phyloP scores from a whole-genome alignment of 129 eudicot genomes.

The Escallonia rubra region DNA sequence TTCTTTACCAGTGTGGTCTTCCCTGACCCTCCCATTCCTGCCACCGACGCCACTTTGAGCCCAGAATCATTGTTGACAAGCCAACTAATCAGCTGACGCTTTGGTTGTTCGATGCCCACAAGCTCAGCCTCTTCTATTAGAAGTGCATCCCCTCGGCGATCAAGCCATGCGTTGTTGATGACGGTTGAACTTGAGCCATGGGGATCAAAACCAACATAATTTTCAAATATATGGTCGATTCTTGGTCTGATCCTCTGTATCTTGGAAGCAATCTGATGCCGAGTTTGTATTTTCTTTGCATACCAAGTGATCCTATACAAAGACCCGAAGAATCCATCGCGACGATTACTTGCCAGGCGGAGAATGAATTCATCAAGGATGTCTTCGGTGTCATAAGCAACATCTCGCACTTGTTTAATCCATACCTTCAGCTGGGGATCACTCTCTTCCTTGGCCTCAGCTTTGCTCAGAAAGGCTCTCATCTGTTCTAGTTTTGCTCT shows the following conservation, averaged over 20 bases:
- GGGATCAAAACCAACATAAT: not conserved
- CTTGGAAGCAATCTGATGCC: too few species aligned
- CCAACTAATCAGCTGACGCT: not conserved
- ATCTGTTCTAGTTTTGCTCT: not conserved
- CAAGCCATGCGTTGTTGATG: not conserved
- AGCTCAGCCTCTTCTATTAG: conserved; percentile 15
- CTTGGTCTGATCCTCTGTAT: too few species aligned
- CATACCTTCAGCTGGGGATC: conserved; percentile 9
- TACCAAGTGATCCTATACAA: too few species aligned
- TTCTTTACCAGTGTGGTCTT: conserved; percentile 15
- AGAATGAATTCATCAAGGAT: conserved; percentile 7
- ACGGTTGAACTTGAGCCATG: not conserved
- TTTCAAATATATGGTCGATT: too few species aligned
- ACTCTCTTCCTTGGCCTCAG: not conserved
- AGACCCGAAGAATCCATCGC: not conserved
- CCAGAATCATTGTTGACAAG: not conserved
- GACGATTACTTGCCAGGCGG: not conserved
- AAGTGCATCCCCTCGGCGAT: conserved; percentile 20
- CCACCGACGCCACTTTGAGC: not conserved
- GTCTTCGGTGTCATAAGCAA: conserved; percentile 12
- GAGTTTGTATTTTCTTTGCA: too few species aligned
- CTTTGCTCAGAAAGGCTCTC: conserved; percentile 6
- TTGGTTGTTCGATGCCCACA: conserved; percentile 22
- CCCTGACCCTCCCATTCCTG: conserved; percentile 23
- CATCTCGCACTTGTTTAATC: conserved; percentile 6